A percentile compares a stretch with the other conserved stretches of the same genome.
Evolutionary conservation across 1,139 yeast species (phyloP).

Genomic region (Blastobotrys proliferans): DNA sequence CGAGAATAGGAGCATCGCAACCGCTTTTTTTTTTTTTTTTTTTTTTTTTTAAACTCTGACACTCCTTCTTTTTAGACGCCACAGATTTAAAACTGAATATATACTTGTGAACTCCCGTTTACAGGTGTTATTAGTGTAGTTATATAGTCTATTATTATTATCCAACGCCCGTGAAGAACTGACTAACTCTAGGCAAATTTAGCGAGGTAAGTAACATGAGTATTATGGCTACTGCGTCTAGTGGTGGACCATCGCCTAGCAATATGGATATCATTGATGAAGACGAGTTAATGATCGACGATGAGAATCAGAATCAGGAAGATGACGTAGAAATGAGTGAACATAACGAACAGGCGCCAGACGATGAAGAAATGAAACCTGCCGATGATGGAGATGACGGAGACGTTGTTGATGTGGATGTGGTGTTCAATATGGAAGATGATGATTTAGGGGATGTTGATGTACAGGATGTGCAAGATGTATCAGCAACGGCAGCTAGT

Average conservation of each 20-base stretch:
- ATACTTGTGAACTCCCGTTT: no score
- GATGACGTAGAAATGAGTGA: constrained; percentile 9
- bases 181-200: no score
- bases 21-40: not conserved
- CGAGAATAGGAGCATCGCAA: not conserved
- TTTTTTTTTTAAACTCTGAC: constrained; percentile 1
- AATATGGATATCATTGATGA: constrained; percentile 8
- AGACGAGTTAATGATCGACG: constrained; percentile 5
- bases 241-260: not conserved
- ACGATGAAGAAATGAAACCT: constrained; percentile 9
- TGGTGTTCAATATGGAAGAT: not conserved
- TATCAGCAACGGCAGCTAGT: not conserved
- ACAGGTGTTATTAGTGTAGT: no score
- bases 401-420: not conserved
- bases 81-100: no score
- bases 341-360: not conserved
- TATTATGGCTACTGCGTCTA: no score
- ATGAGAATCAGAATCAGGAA: constrained; percentile 1
- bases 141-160: no score
- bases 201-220: no score
- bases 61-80: no score
- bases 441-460: not conserved
- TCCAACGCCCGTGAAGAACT: no score
- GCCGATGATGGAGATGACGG: constrained; percentile 2
- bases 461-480: not conserved